phyloP scores from a whole-genome alignment of 2,329 filamentous ascomycete genomes.

The Colletotrichum navitas region DNA sequence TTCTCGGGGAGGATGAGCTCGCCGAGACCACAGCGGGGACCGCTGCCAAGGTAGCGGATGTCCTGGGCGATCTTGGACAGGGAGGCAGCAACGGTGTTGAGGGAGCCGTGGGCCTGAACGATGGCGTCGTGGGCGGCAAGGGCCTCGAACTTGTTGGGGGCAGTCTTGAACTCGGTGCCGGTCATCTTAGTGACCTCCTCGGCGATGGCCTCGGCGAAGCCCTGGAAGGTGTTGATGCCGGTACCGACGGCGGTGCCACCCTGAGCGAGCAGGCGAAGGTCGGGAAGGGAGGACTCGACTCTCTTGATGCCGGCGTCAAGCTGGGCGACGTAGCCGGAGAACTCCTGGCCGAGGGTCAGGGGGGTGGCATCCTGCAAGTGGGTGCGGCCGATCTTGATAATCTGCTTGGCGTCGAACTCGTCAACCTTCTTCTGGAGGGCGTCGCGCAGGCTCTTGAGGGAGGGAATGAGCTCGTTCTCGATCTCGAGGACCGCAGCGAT shows the following conservation, averaged over 20 bases:
- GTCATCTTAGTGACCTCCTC: conserved; percentile 93
- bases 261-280: conserved; percentile 89
- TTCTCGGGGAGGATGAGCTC: conserved; percentile 96
- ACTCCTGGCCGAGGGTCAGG: conserved; percentile 94
- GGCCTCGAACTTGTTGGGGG: conserved; percentile 99
- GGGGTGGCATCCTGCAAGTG: conserved; percentile 98
- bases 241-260: conserved; percentile 97
- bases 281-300: conserved; percentile 84
- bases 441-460: conserved; percentile 83
- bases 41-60: conserved; percentile 95
- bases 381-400: conserved; percentile 99
- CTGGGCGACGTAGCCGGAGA: conserved; percentile 96
- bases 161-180: conserved; percentile 92
- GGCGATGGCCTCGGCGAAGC: conserved; percentile 94
- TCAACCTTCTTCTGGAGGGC: conserved; percentile 91
- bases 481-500: conserved; percentile 96
- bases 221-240: conserved; percentile 96
- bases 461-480: conserved; percentile 85
- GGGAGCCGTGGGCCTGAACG: conserved; percentile 90
- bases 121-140: conserved; percentile 96
- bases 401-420: conserved; percentile 84
- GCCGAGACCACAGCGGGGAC: conserved; percentile 93
- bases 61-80: conserved; percentile 99
- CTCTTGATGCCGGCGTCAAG: conserved; percentile 91
- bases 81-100: conserved; percentile 92